Evolutionary conservation across 2,329 filamentous ascomycete species (phyloP), one percentile per base, ranked within the genome.

Genomic region (Beauveria sp.): DNA sequence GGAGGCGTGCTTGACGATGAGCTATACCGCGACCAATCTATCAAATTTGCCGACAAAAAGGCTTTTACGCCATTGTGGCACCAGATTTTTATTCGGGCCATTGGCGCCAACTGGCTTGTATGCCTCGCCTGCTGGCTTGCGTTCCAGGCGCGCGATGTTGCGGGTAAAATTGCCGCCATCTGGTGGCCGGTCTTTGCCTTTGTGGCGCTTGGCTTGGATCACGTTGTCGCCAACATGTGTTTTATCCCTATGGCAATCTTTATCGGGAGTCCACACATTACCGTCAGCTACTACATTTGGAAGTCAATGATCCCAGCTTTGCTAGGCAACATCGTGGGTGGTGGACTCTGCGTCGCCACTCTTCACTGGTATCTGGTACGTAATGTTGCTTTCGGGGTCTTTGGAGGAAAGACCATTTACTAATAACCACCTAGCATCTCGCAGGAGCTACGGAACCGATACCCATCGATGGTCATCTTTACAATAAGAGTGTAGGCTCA

Each of bases 221-320:
- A 84, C 70, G 79, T 82, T 47, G 76, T 83, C n/a, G 80, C 80
- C 20, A 83, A 83, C 65, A 82, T 81, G 79, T 80, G 76, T 57
- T 78, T 80, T 58, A 72, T 79, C 20, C 79, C 80, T 1, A 69
- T 81, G 60, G 79, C 72, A 1, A 81, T 84, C 42, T 84, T 75
- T 69, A 67, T 78, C 4, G 71, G 72, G 1, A 73, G 77, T 0
- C 74, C 77, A 0, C 70, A 70, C 0, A 73, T 83, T 26, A 74
- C 69, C 1, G 74, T 80, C 0, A 72, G 76, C 0, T 72, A 81
- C 58, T 84, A 83, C 63, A 80, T 84, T 65, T 83, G 79, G 79
- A 82, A 84, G 68, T 78, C 66, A 1, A 75, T 82, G 65, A 79
- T 83, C 34, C 81, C 81, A 0, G 74, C 78, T 0, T 62, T 77